Evolutionary conservation across 257 asterid genomes (phyloP).

Genomic region (Solanum peruvianum): DNA sequence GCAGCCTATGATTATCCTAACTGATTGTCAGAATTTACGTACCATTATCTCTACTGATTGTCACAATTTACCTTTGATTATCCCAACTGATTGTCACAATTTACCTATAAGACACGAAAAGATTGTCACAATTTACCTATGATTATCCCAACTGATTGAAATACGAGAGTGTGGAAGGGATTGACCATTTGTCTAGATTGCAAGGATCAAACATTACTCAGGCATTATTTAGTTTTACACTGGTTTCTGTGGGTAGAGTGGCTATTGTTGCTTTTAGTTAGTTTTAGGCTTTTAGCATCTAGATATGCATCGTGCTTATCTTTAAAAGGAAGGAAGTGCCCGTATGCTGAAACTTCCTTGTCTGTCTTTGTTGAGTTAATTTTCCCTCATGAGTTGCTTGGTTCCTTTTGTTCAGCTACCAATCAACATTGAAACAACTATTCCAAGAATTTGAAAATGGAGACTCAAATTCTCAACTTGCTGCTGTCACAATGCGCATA

Average conservation of each 20-base stretch:
- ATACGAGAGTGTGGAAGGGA: background rate
- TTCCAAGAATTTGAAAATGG: constrained; percentile 76
- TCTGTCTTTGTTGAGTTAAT: background rate
- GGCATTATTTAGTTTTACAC: background rate
- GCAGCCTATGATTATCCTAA: too few relatives aligned
- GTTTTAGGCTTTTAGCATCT: background rate
- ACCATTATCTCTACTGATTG: background rate
- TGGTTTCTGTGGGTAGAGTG: background rate
- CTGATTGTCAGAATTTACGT: background rate
- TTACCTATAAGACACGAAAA: background rate
- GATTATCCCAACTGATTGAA: background rate
- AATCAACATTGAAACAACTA: constrained; percentile 88
- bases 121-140: background rate
- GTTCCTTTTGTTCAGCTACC: constrained; percentile 47
- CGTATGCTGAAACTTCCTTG: background rate
- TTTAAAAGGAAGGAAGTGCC: background rate
- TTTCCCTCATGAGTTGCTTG: background rate
- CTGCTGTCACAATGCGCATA: constrained; percentile 90
- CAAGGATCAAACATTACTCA: background rate
- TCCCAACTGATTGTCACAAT: too few relatives aligned
- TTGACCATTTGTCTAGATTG: background rate
- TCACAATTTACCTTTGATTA: background rate
- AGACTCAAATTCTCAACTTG: constrained; percentile 79
- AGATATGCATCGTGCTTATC: background rate
- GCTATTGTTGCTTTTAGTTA: background rate